Evolutionary conservation across 352 stramenopile species (phyloP).

Genomic region (Phytopythium ostracodes): DNA sequence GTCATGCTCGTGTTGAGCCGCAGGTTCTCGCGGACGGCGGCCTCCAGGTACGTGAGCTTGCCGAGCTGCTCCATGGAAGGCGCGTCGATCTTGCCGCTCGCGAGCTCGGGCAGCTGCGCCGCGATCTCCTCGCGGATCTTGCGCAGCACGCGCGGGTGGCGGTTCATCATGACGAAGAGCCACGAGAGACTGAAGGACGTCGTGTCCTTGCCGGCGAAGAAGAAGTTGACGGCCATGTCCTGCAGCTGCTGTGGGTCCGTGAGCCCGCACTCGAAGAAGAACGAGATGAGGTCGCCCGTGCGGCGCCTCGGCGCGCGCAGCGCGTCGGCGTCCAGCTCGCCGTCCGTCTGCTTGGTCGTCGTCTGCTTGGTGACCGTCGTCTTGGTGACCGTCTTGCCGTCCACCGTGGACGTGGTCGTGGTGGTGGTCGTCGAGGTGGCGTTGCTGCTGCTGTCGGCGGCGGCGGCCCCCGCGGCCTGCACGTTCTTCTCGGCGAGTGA

Average conservation of each 20-base stretch:
- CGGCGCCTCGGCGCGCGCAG: background rate
- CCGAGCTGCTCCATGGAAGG: slow-evolving; percentile 42
- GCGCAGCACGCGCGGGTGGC: slow-evolving; percentile 41
- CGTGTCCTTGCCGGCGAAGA: slow-evolving; percentile 72
- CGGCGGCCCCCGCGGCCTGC: background rate
- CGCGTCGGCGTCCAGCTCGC: slow-evolving; percentile 6
- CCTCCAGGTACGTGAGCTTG: slow-evolving; percentile 53
- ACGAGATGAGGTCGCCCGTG: slow-evolving; percentile 30
- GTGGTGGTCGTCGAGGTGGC: background rate
- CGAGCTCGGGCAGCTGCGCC: slow-evolving; percentile 24
- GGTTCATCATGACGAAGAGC: slow-evolving; percentile 77
- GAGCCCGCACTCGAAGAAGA: slow-evolving; percentile 32
- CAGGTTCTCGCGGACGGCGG: slow-evolving; percentile 50
- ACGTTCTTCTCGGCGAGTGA: slow-evolving; percentile 22
- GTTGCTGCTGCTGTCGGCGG: background rate
- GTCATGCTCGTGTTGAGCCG: slow-evolving; percentile 55
- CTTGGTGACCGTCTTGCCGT: slow-evolving; percentile 1
- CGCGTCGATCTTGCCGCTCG: slow-evolving; percentile 13
- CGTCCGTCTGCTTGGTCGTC: background rate
- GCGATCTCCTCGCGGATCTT: slow-evolving; percentile 43
- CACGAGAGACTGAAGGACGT: slow-evolving; percentile 64
- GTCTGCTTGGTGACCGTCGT: background rate
- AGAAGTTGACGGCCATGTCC: slow-evolving; percentile 78
- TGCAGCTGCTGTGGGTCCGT: slow-evolving; percentile 35
- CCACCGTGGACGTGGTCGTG: background rate